phyloP scores from a whole-genome alignment of 208 protist species.

The Crithidia mellificae region DNA sequence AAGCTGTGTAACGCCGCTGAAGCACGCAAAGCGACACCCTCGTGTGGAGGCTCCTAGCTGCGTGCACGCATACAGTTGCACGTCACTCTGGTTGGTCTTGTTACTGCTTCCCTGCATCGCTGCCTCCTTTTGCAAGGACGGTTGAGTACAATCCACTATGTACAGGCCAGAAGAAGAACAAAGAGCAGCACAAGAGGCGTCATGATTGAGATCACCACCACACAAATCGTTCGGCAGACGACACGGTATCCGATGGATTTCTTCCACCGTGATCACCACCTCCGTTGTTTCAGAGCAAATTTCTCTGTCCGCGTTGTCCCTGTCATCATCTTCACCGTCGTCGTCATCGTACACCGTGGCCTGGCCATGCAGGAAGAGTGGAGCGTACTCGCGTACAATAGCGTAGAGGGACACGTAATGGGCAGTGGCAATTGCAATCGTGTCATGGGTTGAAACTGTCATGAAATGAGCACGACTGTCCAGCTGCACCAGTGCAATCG shows the following conservation, averaged over 20 bases:
- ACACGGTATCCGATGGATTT: conserved; percentile 15
- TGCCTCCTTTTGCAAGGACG: neutral
- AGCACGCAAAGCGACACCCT: conserved; percentile 22
- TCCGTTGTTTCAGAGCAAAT: too few species aligned
- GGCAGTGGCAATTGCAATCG: conserved; percentile 2
- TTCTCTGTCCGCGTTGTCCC: neutral
- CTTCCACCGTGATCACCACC: conserved; percentile 7
- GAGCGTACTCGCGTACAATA: neutral
- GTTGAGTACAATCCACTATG: conserved; percentile 1
- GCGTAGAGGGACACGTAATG: conserved; percentile 5
- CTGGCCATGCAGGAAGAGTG: conserved; percentile 19
- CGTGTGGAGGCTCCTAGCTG: conserved; percentile 20
- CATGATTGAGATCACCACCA: conserved; percentile 11
- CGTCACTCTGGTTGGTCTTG: neutral
- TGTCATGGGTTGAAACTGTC: conserved; percentile 6
- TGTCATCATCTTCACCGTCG: neutral
- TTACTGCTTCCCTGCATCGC: too few species aligned
- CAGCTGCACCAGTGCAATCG: conserved; percentile 20
- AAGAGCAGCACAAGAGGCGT: conserved; percentile 10
- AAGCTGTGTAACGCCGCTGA: conserved; percentile 14
- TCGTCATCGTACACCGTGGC: too few species aligned
- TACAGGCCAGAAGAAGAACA: conserved; percentile 12
- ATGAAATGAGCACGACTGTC: conserved; percentile 17
- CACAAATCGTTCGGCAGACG: conserved; percentile 2
- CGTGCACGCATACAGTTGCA: conserved; percentile 4